A percentile compares a stretch with the other conserved stretches of the same genome.
Conservation (phyloP, 805 yeast species). For the Grigorovia humatica region DNA sequence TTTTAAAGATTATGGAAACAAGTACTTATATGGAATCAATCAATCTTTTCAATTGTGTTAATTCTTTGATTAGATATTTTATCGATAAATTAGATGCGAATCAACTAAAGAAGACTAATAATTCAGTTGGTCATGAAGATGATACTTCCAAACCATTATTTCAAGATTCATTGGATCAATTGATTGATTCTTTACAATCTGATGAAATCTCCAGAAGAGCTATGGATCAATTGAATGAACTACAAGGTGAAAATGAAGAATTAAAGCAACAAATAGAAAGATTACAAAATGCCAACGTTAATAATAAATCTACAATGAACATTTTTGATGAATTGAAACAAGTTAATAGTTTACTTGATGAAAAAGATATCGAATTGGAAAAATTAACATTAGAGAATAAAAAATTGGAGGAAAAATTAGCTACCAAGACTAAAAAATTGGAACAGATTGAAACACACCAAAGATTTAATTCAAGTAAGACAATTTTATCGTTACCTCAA, state of each 20-base stretch:
- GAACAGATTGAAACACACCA: slow-evolving; percentile 16
- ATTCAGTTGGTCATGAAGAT: slow-evolving; percentile 9
- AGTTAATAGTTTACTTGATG: slow-evolving; percentile 45
- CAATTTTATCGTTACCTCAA: slow-evolving; percentile 11
- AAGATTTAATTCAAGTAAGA: slow-evolving; percentile 3
- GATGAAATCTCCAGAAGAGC: slow-evolving; percentile 82
- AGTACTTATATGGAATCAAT: slow-evolving; percentile 40
- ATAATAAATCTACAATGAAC: slow-evolving; percentile 45
- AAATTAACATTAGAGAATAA: slow-evolving; percentile 45
- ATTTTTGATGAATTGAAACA: slow-evolving; percentile 54
- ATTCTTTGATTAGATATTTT: slow-evolving; percentile 54
- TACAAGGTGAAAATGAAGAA: slow-evolving; percentile 38
- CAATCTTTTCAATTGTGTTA: slow-evolving; percentile 34
- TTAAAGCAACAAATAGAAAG: neutral
- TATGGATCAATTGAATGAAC: slow-evolving; percentile 44
- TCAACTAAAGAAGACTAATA: slow-evolving; percentile 15
- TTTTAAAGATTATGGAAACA: slow-evolving; percentile 43
- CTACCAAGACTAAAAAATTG: slow-evolving; percentile 13
- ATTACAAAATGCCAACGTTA: slow-evolving; percentile 23
- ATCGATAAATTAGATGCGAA: slow-evolving; percentile 43
- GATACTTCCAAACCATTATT: slow-evolving; percentile 46
- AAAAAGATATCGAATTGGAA: slow-evolving; percentile 49
- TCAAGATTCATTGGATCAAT: slow-evolving; percentile 64
- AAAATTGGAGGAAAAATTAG: slow-evolving; percentile 44
- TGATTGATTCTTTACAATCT: slow-evolving; percentile 63